phyloP scores from a whole-genome alignment of 352 stramenopile species.

The Thalassiosira livingstoniorum region DNA sequence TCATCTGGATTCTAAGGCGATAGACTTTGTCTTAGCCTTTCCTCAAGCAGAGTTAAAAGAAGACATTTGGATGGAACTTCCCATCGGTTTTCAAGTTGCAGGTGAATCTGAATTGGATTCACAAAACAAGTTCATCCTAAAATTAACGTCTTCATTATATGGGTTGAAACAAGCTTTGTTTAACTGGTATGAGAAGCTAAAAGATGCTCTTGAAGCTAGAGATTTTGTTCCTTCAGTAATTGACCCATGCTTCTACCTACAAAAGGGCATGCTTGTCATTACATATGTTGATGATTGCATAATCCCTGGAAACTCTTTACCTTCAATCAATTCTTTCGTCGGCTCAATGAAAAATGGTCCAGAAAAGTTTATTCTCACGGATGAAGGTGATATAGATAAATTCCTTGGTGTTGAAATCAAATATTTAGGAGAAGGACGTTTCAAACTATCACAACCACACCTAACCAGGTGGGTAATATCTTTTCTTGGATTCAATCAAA shows the following conservation, averaged over 20 bases:
- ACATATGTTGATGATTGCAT: conserved; percentile 23
- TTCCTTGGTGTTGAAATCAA: not conserved
- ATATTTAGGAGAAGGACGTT: too few species aligned
- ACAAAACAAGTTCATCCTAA: not conserved
- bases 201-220: conserved; percentile 15
- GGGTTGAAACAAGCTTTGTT: conserved; percentile 35
- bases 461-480: not conserved
- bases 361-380: not conserved
- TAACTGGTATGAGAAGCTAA: conserved; percentile 19
- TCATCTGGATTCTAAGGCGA: not conserved
- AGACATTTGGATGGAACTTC: conserved; percentile 1
- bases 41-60: too few species aligned
- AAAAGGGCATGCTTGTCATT: not conserved
- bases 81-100: not conserved
- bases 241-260: conserved; percentile 22
- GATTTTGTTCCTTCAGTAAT: conserved; percentile 20
- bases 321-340: not conserved
- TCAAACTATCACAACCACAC: not conserved
- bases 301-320: not conserved
- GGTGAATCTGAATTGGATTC: not conserved
- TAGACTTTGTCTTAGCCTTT: not conserved
- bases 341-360: conserved; percentile 13
- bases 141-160: conserved; percentile 29
- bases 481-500: not conserved
- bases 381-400: not conserved